A percentile compares a stretch with the other conserved stretches of the same genome.
These are phyloP conservation scores for Nakazawaea ambrosiae DNA, from an alignment of 805 yeast genomes.

Conservation along the genomic window DNA sequence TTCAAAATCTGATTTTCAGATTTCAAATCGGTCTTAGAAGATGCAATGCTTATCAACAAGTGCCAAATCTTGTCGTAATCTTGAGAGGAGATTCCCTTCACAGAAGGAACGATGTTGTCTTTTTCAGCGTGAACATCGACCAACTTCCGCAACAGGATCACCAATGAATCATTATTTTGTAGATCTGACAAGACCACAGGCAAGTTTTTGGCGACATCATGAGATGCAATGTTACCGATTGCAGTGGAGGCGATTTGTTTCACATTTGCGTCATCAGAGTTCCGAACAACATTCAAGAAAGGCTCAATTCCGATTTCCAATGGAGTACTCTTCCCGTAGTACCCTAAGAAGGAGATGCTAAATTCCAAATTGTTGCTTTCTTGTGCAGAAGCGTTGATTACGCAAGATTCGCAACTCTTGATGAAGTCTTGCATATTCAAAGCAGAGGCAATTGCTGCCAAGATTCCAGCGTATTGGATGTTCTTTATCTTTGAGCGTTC, in stretches of 20 bases:
- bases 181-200: slow-evolving; percentile 28
- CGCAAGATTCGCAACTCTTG: slow-evolving; percentile 1
- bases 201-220: slow-evolving; percentile 30
- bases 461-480: slow-evolving; percentile 13
- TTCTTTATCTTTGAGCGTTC: not conserved
- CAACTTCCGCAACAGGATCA: slow-evolving; percentile 21
- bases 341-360: slow-evolving; percentile 37
- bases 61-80: slow-evolving; percentile 11
- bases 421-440: slow-evolving; percentile 13
- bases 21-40: not conserved
- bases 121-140: slow-evolving; percentile 10
- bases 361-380: not conserved
- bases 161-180: slow-evolving; percentile 18
- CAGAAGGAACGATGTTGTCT: slow-evolving; percentile 16
- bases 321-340: slow-evolving; percentile 31
- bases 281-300: slow-evolving; percentile 25
- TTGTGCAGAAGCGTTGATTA: not conserved
- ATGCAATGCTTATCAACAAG: not conserved
- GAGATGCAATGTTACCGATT: slow-evolving; percentile 40
- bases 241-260: slow-evolving; percentile 45
- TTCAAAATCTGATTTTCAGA: slow-evolving; percentile 15
- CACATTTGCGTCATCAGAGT: slow-evolving; percentile 24
- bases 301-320: slow-evolving; percentile 28
- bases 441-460: slow-evolving; percentile 24
- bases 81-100: slow-evolving; percentile 19